Conservation (phyloP, 768 basidiomycete genomes). For the Wakefieldia striispora region DNA sequence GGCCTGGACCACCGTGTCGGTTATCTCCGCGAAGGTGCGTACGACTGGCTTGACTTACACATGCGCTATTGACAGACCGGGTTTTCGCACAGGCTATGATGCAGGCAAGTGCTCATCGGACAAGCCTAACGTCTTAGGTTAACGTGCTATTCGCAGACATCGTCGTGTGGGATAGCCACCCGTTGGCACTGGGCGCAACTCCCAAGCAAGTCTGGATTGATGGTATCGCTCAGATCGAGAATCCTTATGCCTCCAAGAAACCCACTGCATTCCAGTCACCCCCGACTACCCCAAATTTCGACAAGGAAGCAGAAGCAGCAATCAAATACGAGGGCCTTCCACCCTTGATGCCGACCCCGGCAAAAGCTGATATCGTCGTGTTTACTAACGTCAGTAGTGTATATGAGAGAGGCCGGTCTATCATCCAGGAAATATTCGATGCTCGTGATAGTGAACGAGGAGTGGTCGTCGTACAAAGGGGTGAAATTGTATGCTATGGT, state of each 20-base stretch:
- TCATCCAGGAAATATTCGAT: too few relatives aligned
- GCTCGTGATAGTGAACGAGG: slow-evolving; percentile 6
- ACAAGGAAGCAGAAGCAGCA: slow-evolving; percentile 60
- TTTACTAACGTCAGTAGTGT: slow-evolving; percentile 65
- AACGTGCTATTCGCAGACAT: slow-evolving; percentile 40
- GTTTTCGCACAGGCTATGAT: slow-evolving; percentile 37
- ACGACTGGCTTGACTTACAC: neutral
- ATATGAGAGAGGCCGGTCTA: slow-evolving; percentile 25
- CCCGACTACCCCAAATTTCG: slow-evolving; percentile 68
- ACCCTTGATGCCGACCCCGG: slow-evolving; percentile 48
- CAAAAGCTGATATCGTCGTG: slow-evolving; percentile 42
- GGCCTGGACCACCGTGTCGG: slow-evolving; percentile 81
- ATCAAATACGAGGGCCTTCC: slow-evolving; percentile 72
- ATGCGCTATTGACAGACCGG: neutral
- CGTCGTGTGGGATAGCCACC: slow-evolving; percentile 78
- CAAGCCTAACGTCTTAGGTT: neutral
- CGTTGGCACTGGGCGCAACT: slow-evolving; percentile 70
- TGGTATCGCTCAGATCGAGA: slow-evolving; percentile 69
- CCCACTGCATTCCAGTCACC: slow-evolving; percentile 40
- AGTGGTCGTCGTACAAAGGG: slow-evolving; percentile 44
- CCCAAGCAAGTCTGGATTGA: slow-evolving; percentile 82
- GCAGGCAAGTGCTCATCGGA: slow-evolving; percentile 33
- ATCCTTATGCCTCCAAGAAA: slow-evolving; percentile 38
- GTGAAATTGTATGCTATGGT: slow-evolving; percentile 52
- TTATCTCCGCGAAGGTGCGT: slow-evolving; percentile 46